Evolutionary conservation across 1,284 basidiomycete genomes (phyloP).

Genomic region (Cutaneotrichosporon curvatum): DNA sequence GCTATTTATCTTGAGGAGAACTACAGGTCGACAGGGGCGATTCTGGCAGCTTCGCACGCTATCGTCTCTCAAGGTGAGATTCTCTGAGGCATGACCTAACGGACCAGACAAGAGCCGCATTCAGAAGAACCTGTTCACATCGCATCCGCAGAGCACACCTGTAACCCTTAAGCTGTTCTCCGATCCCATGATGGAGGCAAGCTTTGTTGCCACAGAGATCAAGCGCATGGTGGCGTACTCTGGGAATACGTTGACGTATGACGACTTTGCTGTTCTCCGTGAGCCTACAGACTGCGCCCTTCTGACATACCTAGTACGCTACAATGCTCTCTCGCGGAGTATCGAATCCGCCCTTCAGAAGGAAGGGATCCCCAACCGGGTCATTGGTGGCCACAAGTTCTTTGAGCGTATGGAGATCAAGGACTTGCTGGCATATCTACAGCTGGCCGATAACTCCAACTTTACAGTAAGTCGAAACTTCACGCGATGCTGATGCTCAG

Average conservation of each 20-base stretch:
- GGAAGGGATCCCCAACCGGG: constrained; percentile 65
- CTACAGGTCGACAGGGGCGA: constrained; percentile 75
- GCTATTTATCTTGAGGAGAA: constrained; percentile 79
- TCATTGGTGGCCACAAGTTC: constrained; percentile 78
- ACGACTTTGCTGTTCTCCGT: constrained; percentile 75
- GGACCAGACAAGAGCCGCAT: constrained; percentile 53
- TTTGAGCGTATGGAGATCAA: constrained; percentile 82
- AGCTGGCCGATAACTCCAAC: constrained; percentile 72
- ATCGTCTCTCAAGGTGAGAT: constrained; percentile 70
- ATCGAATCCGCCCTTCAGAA: constrained; percentile 73
- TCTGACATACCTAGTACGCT: constrained; percentile 56
- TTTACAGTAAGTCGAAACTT: constrained; percentile 49
- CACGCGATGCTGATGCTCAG: constrained; percentile 12
- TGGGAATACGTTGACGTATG: constrained; percentile 64
- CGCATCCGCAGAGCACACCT: constrained; percentile 57
- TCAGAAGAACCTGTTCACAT: constrained; percentile 66
- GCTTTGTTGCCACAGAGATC: constrained; percentile 71
- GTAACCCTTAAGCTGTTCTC: constrained; percentile 49
- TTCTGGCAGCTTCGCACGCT: constrained; percentile 66
- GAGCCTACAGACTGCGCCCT: constrained; percentile 45
- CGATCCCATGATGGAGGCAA: constrained; percentile 53
- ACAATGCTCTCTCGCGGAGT: constrained; percentile 70
- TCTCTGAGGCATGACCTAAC: background rate
- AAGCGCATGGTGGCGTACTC: constrained; percentile 66
- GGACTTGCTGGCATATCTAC: constrained; percentile 79